phyloP scores from a whole-genome alignment of 2,329 filamentous ascomycete species.

The Botrytis elliptica region DNA sequence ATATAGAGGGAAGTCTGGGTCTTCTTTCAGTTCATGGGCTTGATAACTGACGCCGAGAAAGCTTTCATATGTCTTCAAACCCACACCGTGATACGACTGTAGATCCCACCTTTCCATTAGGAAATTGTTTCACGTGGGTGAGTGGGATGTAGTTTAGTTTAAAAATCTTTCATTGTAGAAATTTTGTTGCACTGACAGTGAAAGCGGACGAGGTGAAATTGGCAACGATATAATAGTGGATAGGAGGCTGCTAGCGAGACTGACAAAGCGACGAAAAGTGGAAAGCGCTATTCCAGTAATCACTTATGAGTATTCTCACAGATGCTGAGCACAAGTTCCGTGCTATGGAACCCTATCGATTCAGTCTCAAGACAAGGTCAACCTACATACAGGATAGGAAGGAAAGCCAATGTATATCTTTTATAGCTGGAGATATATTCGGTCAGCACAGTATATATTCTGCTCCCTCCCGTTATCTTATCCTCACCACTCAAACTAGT shows the following conservation, averaged over 20 bases:
- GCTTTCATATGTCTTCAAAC: too few species aligned
- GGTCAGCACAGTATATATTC: not conserved
- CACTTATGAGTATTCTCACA: not conserved
- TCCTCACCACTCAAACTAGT: too few species aligned
- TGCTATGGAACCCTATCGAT: not conserved
- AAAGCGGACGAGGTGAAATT: not conserved
- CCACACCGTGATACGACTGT: too few species aligned
- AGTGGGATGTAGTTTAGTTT: too few species aligned
- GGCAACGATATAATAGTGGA: not conserved
- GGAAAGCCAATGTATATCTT: not conserved
- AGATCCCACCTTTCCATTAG: too few species aligned
- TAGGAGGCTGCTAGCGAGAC: not conserved
- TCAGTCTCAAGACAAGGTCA: not conserved
- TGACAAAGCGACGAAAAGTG: not conserved
- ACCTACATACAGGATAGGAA: not conserved
- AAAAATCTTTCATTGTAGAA: too few species aligned
- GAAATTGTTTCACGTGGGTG: too few species aligned
- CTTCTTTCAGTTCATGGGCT: too few species aligned
- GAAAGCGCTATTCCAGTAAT: not conserved
- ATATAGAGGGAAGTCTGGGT: too few species aligned
- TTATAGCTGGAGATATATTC: not conserved
- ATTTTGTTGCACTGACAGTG: not conserved
- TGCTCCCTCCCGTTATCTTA: too few species aligned
- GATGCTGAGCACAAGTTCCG: too few species aligned
- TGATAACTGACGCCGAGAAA: too few species aligned